Evolutionary conservation across 1,284 basidiomycete genomes (phyloP).

Genomic region (Sanghuangporus sanghuang): DNA sequence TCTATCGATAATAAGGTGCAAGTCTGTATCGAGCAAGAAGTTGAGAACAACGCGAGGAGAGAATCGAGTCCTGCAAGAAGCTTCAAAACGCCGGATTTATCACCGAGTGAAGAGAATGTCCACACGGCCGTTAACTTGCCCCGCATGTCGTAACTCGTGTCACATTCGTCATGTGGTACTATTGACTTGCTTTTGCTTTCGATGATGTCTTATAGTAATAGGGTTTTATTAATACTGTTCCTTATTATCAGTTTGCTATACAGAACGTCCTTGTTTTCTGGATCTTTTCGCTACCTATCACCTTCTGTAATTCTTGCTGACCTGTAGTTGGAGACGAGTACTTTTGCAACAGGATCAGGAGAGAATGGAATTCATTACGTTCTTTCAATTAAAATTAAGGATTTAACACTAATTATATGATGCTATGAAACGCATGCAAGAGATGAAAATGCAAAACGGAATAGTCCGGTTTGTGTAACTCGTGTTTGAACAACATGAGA

Average conservation of each 20-base stretch:
- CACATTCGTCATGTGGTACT: neutral
- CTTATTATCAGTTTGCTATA: neutral
- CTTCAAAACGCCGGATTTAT: neutral
- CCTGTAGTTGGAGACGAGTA: too few species aligned
- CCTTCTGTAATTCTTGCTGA: too few species aligned
- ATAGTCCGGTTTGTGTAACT: too few species aligned
- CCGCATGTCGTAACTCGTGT: neutral
- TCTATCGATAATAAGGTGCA: slow-evolving; percentile 10
- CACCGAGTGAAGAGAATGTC: neutral
- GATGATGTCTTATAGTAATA: neutral
- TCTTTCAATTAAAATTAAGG: too few species aligned
- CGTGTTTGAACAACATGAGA: neutral
- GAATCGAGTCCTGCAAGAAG: neutral
- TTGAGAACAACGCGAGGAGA: slow-evolving; percentile 1
- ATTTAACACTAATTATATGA: too few species aligned
- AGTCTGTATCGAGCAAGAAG: slow-evolving; percentile 14
- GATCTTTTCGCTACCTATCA: too few species aligned
- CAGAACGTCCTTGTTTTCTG: too few species aligned
- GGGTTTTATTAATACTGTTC: neutral
- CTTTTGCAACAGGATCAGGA: too few species aligned
- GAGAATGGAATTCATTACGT: too few species aligned
- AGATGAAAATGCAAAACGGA: too few species aligned
- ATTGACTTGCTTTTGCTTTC: neutral
- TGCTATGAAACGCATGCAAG: too few species aligned
- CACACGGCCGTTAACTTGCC: neutral